Conservation (phyloP, 768 basidiomycete genomes). For the Mycena amicta region DNA sequence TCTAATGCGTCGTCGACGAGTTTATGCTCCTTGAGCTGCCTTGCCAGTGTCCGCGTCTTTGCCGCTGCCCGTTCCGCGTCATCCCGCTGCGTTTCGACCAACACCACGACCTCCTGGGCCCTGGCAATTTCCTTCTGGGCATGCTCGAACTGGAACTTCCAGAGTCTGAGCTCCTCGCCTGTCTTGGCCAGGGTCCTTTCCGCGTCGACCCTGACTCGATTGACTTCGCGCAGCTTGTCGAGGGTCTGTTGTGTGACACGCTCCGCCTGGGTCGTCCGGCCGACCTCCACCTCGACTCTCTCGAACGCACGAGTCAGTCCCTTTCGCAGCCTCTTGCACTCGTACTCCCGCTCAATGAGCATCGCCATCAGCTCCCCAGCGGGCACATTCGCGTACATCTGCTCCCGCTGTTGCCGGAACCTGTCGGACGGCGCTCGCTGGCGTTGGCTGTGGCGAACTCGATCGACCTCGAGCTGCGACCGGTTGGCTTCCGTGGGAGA, state of each 20-base stretch:
- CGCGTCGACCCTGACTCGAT: slow-evolving; percentile 31
- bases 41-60: slow-evolving; percentile 38
- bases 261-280: slow-evolving; percentile 17
- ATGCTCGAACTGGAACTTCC: slow-evolving; percentile 45
- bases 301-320: slow-evolving; percentile 39
- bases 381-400: slow-evolving; percentile 33
- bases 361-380: slow-evolving; percentile 32
- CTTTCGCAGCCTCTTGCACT: slow-evolving; percentile 41
- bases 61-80: slow-evolving; percentile 45
- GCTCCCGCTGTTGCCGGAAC: slow-evolving; percentile 37
- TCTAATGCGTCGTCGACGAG: slow-evolving; percentile 43
- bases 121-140: slow-evolving; percentile 44
- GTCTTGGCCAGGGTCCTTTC: slow-evolving; percentile 23
- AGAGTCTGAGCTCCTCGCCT: slow-evolving; percentile 42
- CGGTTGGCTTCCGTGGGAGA: slow-evolving; percentile 9
- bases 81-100: slow-evolving; percentile 42
- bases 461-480: slow-evolving; percentile 7
- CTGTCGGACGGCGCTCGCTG: slow-evolving; percentile 34
- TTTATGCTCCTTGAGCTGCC: slow-evolving; percentile 41
- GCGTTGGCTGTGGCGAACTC: slow-evolving; percentile 16
- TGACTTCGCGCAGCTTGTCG: slow-evolving; percentile 18
- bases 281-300: slow-evolving; percentile 36
- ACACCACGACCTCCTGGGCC: slow-evolving; percentile 42
- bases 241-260: slow-evolving; percentile 17
- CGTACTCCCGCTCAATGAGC: slow-evolving; percentile 44